Base-by-base conservation (phyloP, 768 basidiomycete genomes). In the Mycena maculata region DNA sequence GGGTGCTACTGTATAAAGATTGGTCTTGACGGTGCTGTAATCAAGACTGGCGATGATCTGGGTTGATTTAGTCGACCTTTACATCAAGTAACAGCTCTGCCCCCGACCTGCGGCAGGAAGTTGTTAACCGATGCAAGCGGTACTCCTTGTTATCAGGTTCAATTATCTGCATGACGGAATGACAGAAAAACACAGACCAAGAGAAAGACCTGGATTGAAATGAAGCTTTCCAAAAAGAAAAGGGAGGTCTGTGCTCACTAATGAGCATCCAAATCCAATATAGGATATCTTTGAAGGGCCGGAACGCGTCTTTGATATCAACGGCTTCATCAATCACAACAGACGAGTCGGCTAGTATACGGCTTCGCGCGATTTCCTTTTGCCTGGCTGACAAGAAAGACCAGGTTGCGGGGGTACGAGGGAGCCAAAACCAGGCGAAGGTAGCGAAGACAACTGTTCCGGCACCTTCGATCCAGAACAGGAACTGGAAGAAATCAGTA, bases 401-500 rank as follows among this genome's bases (percentile, higher is more conserved):
- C 84, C 84, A 85, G 0, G 82, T 81, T 9, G 79, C 78, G 13
- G 83, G 79, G 4, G 81, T 81, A 7, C 76, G 78, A 28, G 84
- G 83, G 36, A 85, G 78, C 82, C 84, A 85, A 53, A 85, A 77
- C 69, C 76, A 82, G 28, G 84, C 84, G 60, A 86, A 80, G 11
- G 80, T 71, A 12, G 86, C 83, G 60, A 86, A 84, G 4, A 74
- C 59, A 9, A 83, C 67, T 2, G 82, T 85, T 15, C 77, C 77
- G 10, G 76, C 81, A 39, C 84, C 86, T 79, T 86, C 85, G 50
- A 86, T 84, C 82, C 85, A 83, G 70, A 86, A 86, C 28, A 86
- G 69, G 66, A 81, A 86, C 72, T 86, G 33, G 22, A 41, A 31
- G 23, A 13, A 13, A 54, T 58, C 10, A 59, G 38, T 11, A 31